Evolutionary conservation across 768 basidiomycete genomes (phyloP).

Genomic region (Tulasnella sp.): DNA sequence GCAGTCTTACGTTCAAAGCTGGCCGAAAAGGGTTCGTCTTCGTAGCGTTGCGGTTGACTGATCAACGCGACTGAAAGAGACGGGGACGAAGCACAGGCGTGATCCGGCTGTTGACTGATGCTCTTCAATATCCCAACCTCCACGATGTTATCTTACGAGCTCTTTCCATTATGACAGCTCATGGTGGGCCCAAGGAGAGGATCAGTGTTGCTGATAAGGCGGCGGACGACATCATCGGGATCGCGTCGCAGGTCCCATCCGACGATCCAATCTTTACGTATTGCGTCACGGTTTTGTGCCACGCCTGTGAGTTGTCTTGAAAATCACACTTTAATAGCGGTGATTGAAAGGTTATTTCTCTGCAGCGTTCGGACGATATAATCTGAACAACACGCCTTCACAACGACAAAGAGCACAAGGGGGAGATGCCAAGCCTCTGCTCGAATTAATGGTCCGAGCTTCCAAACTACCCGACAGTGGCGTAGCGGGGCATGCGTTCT

Average conservation of each 20-base stretch:
- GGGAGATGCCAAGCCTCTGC: constrained; percentile 18
- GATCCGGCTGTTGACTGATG: constrained; percentile 21
- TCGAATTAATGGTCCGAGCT: constrained; percentile 26
- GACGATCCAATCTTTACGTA: constrained; percentile 16
- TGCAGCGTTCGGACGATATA: constrained; percentile 14
- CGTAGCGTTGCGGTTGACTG: not conserved
- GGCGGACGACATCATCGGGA: not conserved
- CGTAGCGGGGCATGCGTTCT: constrained; percentile 19
- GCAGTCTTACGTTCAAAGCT: constrained; percentile 19
- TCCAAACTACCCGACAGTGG: constrained; percentile 18
- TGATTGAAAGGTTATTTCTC: not conserved
- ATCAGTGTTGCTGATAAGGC: constrained; percentile 24
- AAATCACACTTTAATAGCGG: not conserved
- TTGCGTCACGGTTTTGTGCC: constrained; percentile 29
- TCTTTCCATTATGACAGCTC: constrained; percentile 13
- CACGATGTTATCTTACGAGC: constrained; percentile 5
- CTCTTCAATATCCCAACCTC: not conserved
- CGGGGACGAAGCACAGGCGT: not conserved
- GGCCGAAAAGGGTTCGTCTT: constrained; percentile 19
- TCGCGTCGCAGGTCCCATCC: not conserved
- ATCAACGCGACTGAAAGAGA: not conserved
- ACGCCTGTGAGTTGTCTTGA: constrained; percentile 3
- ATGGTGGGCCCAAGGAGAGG: constrained; percentile 22
- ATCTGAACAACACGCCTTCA: not conserved
- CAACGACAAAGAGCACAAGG: not conserved